Conservation (phyloP, 2,329 filamentous ascomycete genomes). For the Pseudovirgaria hyperparasitica region DNA sequence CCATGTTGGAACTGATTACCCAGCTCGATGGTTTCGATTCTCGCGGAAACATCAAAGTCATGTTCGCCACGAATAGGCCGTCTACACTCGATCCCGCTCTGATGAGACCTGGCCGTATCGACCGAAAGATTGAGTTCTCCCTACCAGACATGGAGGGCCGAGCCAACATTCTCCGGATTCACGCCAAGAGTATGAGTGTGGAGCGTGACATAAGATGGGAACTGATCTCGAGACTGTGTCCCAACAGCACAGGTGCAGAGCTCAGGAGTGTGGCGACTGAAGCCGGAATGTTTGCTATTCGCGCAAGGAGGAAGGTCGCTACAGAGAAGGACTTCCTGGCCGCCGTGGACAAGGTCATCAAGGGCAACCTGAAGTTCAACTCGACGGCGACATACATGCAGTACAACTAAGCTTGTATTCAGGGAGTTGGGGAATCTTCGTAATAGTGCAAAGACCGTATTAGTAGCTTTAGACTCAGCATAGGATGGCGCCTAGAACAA, state of each 20-base stretch:
- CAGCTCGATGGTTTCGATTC: conserved; percentile 95
- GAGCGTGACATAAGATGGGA: conserved; percentile 99
- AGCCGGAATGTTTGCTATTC: conserved; percentile 96
- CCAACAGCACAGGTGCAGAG: conserved; percentile 94
- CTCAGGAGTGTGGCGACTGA: conserved; percentile 93
- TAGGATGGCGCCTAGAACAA: too few species aligned
- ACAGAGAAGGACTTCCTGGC: conserved; percentile 98
- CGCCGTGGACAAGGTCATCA: conserved; percentile 98
- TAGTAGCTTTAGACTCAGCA: too few species aligned
- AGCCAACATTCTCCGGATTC: conserved; percentile 94
- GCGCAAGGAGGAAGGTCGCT: conserved; percentile 88
- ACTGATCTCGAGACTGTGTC: conserved; percentile 90
- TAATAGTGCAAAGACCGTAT: too few species aligned
- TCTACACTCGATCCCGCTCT: conserved; percentile 93
- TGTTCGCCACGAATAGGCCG: conserved; percentile 96
- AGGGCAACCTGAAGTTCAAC: conserved; percentile 99
- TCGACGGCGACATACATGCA: conserved; percentile 96
- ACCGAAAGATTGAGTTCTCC: conserved; percentile 97
- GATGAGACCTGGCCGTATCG: conserved; percentile 94
- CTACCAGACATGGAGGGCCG: conserved; percentile 93
- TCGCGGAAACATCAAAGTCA: conserved; percentile 97
- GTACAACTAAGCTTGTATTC: too few species aligned
- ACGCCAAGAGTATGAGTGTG: conserved; percentile 99
- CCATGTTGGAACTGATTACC: conserved; percentile 95
- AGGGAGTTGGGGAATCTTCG: too few species aligned